A percentile compares a stretch with the other conserved stretches of the same genome.
Conservation (phyloP, 192 early-diverging fungal species). For the Piromyces sp. region DNA sequence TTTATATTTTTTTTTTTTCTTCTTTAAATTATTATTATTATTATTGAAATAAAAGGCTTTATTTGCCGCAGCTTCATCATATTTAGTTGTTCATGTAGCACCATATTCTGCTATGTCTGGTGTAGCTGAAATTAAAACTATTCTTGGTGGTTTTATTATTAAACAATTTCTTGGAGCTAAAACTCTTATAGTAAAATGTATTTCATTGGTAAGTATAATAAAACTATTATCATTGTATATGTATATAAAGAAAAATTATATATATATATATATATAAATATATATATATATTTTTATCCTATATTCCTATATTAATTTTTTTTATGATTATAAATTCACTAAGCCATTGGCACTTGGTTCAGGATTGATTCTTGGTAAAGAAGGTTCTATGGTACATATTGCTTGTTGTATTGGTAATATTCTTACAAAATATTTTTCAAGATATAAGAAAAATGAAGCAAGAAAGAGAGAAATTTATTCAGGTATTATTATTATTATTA, state of each 20-base stretch:
- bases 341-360: conserved; percentile 19
- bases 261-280: no score
- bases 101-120: conserved; percentile 2
- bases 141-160: conserved; percentile 86
- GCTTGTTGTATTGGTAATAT: conserved; percentile 87
- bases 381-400: conserved; percentile 91
- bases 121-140: conserved; percentile 74
- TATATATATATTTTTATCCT: no score
- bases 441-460: conserved; percentile 68
- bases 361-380: conserved; percentile 28
- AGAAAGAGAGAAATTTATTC: conserved; percentile 68
- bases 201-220: conserved; percentile 48
- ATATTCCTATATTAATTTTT: no score
- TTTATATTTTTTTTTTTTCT: no score
- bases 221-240: no score
- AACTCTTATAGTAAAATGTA: conserved; percentile 80
- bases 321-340: no score
- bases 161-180: conserved; percentile 74
- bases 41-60: background rate
- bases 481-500: no score
- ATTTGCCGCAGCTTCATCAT: background rate
- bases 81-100: background rate
- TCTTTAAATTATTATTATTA: no score
- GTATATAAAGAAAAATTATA: no score
- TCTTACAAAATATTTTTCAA: conserved; percentile 42